These are phyloP conservation scores for Castanea sativa DNA, from an alignment of 306 rosid genomes.

Conservation along the genomic window DNA sequence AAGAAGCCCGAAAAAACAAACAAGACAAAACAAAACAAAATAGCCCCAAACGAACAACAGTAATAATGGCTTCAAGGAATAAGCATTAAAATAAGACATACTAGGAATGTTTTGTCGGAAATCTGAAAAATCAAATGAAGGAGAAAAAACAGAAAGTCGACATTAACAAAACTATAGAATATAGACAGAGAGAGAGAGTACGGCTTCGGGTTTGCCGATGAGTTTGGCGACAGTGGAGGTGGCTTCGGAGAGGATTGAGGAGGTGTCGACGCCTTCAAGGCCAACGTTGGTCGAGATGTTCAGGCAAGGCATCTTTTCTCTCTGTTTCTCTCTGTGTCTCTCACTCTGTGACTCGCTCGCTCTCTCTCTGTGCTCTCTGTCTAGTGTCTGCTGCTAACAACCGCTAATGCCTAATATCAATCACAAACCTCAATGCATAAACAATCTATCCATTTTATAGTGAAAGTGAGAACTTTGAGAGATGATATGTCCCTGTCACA, in stretches of 20 bases:
- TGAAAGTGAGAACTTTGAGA: too few species aligned
- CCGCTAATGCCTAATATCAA: too few species aligned
- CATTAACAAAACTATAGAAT: background rate
- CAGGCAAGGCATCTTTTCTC: constrained; percentile 79
- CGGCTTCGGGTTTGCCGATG: constrained; percentile 80
- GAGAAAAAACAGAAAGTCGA: background rate
- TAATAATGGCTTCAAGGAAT: background rate
- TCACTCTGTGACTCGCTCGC: background rate
- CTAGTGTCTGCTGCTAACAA: too few species aligned
- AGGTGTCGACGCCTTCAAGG: constrained; percentile 78
- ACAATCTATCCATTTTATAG: too few species aligned
- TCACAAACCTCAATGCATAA: background rate
- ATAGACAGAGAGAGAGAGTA: constrained; percentile 15
- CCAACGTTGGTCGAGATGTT: constrained; percentile 75
- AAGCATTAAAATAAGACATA: background rate
- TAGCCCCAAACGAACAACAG: background rate
- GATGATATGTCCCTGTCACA: too few species aligned
- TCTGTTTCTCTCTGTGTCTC: background rate
- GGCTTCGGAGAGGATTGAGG: constrained; percentile 86
- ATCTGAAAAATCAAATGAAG: background rate
- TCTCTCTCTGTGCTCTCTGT: background rate
- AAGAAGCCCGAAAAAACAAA: background rate
- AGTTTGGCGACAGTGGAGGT: constrained; percentile 74
- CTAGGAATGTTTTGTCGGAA: background rate
- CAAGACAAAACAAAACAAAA: background rate